Base-by-base conservation (phyloP, 306 rosid species). In the Mimosa pudica region DNA sequence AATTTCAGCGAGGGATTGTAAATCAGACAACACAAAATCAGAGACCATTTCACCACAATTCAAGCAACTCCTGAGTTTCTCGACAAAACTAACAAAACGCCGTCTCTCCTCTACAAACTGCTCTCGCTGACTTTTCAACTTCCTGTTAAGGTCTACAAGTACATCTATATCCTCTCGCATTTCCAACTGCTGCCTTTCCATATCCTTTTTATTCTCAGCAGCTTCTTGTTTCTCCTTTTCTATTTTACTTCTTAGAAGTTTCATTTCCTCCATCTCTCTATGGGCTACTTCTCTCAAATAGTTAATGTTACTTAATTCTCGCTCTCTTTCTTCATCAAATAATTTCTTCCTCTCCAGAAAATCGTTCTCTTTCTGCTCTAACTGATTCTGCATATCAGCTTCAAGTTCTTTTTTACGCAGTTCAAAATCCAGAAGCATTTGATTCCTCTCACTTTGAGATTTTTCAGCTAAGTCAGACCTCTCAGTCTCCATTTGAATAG, bases 211-310 rank as follows among this genome's bases (percentile, higher is more conserved):
- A 79, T 91, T 92, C 79, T 89, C 92, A 75, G 85, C 89, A 63
- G 86, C 84, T 81, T 92, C 98, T 80, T 81, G 88, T 84, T 82
- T 95, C 79, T 92, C 97, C 81, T 82, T 91, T 79, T 84, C 98
- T 61, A 93, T 76, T 87, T 86, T 92, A 81, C 70, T 83, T 76
- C 98, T 87, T 82, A 90, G 91, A 64, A 82, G 88, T 85, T 86
- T 92, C 81, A 91, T 83, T 81, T 90, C 98, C 71, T 95, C 96
- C 97, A 90, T 95, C 77, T 91, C 98, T 85, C 94, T 90, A 81
- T 89, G 81, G 76, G 96, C 93, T 46, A 88, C 89, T 67, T 95
- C 98, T 83, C 92, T 90, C 84, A 91, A 86, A 85, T 87, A 89
- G 82, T 86, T 90, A 81, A 90, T 82, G 74, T 95, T 91, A 47